Base-by-base conservation (phyloP, 108 stramenopile genomes). In the Skeletonema grethae region DNA sequence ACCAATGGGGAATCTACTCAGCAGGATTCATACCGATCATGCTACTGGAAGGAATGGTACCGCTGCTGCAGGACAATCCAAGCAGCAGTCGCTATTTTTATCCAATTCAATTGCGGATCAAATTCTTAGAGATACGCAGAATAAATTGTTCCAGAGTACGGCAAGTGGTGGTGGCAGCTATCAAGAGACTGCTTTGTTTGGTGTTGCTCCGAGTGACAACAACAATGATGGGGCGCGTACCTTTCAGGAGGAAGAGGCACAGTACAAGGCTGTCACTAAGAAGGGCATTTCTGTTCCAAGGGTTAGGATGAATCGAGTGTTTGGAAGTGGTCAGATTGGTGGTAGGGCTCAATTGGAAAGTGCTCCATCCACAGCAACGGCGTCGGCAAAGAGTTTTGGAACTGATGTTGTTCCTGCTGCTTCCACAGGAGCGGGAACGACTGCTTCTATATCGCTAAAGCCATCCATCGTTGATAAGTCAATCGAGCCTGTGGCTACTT, bases 271-370 rank as follows among this genome's bases (percentile, higher is more conserved):
- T 3, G 22, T 58, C 12, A 58, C 20, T 28, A 58, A 20, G 12
- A 43, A 43, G 15, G 41, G 41, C 15, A n/a, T 12, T 7, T 3
- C 28, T 24, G 60, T 36, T 18, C 78, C 70, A 4, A 58, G 65
- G 35, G 64, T 79, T 46, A 60, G 71, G 66, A 79, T 79, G 78
- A 72, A 61, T 45, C 70, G 78, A 13, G 56, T 79, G 7, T 63
- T 68, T 4, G 78, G 78, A 34, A 72, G 31, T 36, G 66, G 66
- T 43, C 78, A 79, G 71, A 67, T 70, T 28, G 78, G 78, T 30
- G 71, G 71, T 31, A 31, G 72, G 56, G 6, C 35, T 36, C 60
- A 32, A 18, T 32, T 31, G 60, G 38, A 18, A 18, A 36, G 8
- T 36, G 60, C 30, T 32, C 34, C 34, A 2, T 35, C 60, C 32